Evolutionary conservation across 2,329 filamentous ascomycete genomes (phyloP).

Genomic region (Fusarium heterosporum): DNA sequence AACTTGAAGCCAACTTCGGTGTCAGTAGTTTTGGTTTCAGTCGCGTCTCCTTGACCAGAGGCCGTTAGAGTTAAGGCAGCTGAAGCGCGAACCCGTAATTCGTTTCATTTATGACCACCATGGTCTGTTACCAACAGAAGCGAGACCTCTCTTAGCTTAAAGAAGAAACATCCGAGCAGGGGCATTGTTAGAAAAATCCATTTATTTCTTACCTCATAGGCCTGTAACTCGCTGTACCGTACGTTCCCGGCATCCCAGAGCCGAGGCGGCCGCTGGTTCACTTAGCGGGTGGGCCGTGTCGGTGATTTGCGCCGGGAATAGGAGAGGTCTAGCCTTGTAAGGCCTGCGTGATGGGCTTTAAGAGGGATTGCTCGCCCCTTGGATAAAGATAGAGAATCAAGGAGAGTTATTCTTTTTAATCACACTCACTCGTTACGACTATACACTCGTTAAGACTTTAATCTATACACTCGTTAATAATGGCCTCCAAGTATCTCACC

Average conservation of each 20-base stretch:
- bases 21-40: slow-evolving; percentile 29
- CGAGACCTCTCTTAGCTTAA: slow-evolving; percentile 4
- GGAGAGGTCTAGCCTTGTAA: slow-evolving; percentile 1
- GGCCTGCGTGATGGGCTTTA: slow-evolving; percentile 14
- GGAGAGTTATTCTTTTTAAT: slow-evolving; percentile 11
- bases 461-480: slow-evolving; percentile 36
- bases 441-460: neutral
- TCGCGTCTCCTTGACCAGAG: slow-evolving; percentile 1
- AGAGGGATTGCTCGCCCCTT: slow-evolving; percentile 25
- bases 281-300: slow-evolving; percentile 16
- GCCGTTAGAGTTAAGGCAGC: neutral
- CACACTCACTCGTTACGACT: slow-evolving; percentile 11
- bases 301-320: slow-evolving; percentile 29
- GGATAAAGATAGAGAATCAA: neutral
- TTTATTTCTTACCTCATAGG: neutral
- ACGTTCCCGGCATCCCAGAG: slow-evolving; percentile 10
- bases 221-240: no score
- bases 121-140: neutral
- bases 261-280: slow-evolving; percentile 11
- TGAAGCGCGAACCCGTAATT: neutral
- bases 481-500: slow-evolving; percentile 46
- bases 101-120: neutral
- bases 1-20: neutral
- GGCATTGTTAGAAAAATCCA: neutral
- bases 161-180: slow-evolving; percentile 26